Conservation (phyloP, 2,329 filamentous ascomycete species). For the Penicillium crustosum region DNA sequence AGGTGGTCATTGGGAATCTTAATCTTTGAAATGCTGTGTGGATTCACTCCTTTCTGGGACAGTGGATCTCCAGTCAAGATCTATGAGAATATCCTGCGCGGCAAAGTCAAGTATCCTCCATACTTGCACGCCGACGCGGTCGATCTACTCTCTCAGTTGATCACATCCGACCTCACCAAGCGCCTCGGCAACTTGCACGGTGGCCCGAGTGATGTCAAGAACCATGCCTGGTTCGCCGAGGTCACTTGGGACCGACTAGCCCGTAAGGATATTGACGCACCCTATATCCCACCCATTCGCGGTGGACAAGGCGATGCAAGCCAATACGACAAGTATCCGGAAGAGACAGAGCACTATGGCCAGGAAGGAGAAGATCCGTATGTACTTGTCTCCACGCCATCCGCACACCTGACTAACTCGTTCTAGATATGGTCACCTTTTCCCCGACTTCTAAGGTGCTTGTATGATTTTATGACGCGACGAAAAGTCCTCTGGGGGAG, state of each 20-base stretch:
- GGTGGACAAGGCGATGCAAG: conserved; percentile 92
- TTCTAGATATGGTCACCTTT: conserved; percentile 68
- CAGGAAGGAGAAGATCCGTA: conserved; percentile 77
- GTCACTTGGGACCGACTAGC: conserved; percentile 95
- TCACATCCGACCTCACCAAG: conserved; percentile 93
- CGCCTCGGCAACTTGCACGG: conserved; percentile 90
- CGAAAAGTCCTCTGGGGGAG: conserved; percentile 25
- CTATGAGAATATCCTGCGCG: conserved; percentile 97
- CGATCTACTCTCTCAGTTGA: conserved; percentile 85
- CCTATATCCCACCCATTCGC: conserved; percentile 93
- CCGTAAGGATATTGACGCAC: conserved; percentile 96
- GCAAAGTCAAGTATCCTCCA: conserved; percentile 91
- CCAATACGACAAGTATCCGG: conserved; percentile 96
- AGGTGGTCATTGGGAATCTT: conserved; percentile 99
- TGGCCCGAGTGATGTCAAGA: conserved; percentile 89
- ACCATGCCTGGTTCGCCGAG: conserved; percentile 93
- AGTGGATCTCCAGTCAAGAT: conserved; percentile 98
- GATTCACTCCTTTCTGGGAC: conserved; percentile 99
- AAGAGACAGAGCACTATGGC: conserved; percentile 93
- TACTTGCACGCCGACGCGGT: conserved; percentile 95
- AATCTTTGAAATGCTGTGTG: conserved; percentile 99
- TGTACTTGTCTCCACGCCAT: conserved; percentile 46
- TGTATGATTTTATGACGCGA: conserved; percentile 36
- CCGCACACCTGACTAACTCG: not conserved
- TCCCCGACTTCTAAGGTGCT: conserved; percentile 66